Percentiles rank a stretch among this genome's conserved stretches.
phyloP scores from a whole-genome alignment of 129 eudicot species.

The Kitagawia praeruptora region DNA sequence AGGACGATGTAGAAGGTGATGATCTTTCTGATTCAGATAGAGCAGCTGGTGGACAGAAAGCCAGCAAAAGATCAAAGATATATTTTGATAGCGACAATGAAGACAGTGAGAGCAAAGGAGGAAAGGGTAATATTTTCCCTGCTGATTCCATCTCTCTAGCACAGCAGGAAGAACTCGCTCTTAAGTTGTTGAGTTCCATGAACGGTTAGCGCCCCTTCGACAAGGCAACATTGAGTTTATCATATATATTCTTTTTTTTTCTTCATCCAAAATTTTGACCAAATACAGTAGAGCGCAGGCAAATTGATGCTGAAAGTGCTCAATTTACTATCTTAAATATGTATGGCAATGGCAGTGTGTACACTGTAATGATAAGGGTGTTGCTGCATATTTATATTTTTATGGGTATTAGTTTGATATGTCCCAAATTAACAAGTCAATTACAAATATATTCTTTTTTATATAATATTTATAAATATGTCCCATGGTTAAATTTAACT shows the following conservation, averaged over 20 bases:
- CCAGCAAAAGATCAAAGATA: slow-evolving; percentile 43
- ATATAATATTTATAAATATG: too few relatives aligned
- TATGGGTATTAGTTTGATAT: too few relatives aligned
- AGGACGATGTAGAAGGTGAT: slow-evolving; percentile 37
- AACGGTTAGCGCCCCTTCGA: slow-evolving; percentile 20
- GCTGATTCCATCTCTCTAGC: slow-evolving; percentile 54
- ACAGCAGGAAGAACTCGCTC: slow-evolving; percentile 90
- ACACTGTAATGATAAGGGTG: neutral
- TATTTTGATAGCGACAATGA: slow-evolving; percentile 63
- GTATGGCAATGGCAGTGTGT: neutral
- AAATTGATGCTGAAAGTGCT: neutral
- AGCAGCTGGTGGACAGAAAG: slow-evolving; percentile 20
- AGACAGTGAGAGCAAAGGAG: slow-evolving; percentile 23
- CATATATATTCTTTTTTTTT: neutral
- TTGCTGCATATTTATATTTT: neutral
- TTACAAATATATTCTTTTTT: too few relatives aligned
- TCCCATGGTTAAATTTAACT: too few relatives aligned
- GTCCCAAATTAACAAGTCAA: too few relatives aligned
- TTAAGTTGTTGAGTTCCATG: slow-evolving; percentile 83
- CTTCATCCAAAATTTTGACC: neutral
- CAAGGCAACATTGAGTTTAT: neutral
- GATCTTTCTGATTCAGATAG: slow-evolving; percentile 50
- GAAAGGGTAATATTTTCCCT: slow-evolving; percentile 19
- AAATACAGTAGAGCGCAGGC: neutral
- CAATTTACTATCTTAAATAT: neutral